Evolutionary conservation across 345 rosid genomes (phyloP), one percentile per base, ranked within the genome.

Genomic region (Sapria himalayana): DNA sequence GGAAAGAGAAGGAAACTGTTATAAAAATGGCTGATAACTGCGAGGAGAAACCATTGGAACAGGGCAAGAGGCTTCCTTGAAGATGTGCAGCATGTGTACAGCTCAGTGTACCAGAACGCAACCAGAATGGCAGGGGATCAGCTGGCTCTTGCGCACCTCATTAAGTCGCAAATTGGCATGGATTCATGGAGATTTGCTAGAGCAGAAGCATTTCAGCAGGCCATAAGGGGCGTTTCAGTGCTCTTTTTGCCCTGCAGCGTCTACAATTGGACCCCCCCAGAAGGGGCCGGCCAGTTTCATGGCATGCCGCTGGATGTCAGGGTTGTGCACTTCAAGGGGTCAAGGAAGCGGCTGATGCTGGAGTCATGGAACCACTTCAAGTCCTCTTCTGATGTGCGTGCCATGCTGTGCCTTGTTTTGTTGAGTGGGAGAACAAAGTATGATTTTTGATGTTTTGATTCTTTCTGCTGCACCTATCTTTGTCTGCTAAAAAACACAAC

Each of bases 181-280:
- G 84, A 89, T 29, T 63, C 59, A 22, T 69, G 59, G 48, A 60
- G 78, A 76, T 82, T 76, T 43, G 54, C 67, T 41, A 78, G 67
- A 54, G 62, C 73, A 19, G 62, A 60, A 53, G 62, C 77, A 17
- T 89, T 82, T 58, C 44, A 51, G 14, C 55, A 82, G 51, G 70
- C 70, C 1, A 59, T 82, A 9, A 57, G 45, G 18, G 71, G 78
- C 36, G 67, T 82, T 9, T 69, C 76, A 0, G 76, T 86, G 19
- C 65, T 86, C 6, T 82, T 79, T 52, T 47, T 89, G 58, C 95
- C 93, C 3, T 82, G 98, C 55, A 63, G 81, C 34, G 29, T 57
- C 14, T 77, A 73, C 65, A 89, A 89, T 51, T 82, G 98, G 98
- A 89, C 98, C 37, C 95, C 98, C 36, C 95, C 98, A 0, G 98